A percentile compares a stretch with the other conserved stretches of the same genome.
Conservation (phyloP, 1,139 yeast species). For the Sugiyamaella xylanicola region DNA sequence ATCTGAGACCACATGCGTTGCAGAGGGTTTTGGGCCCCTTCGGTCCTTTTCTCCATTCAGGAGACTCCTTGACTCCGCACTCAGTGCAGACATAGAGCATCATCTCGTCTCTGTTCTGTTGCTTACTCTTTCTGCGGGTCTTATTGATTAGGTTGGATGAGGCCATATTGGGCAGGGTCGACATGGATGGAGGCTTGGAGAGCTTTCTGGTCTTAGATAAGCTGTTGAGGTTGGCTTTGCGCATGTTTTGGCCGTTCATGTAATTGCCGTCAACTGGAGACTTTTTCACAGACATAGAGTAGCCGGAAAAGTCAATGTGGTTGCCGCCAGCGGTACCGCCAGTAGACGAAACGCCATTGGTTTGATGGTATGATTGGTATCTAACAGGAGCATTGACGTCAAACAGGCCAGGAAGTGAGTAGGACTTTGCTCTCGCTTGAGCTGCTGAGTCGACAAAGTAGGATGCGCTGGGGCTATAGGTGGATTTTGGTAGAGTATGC, state of each 20-base stretch:
- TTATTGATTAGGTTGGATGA: constrained; percentile 11
- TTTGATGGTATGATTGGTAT: constrained; percentile 20
- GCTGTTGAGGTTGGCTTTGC: constrained; percentile 1
- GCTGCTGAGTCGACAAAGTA: constrained; percentile 25
- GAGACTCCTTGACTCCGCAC: constrained; percentile 68
- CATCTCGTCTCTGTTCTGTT: constrained; percentile 20
- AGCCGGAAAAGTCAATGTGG: constrained; percentile 32
- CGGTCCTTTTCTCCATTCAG: constrained; percentile 71
- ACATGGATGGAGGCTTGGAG: constrained; percentile 4
- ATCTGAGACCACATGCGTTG: constrained; percentile 67
- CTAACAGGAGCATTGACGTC: constrained; percentile 24
- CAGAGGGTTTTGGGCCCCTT: constrained; percentile 64
- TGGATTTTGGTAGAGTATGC: constrained; percentile 16
- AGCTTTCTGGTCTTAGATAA: neutral
- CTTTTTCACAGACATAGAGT: constrained; percentile 24
- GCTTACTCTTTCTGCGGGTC: constrained; percentile 21
- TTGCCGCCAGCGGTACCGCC: constrained; percentile 12
- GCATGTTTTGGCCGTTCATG: neutral
- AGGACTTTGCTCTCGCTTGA: constrained; percentile 29
- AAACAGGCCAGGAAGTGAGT: constrained; percentile 32
- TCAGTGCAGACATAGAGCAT: constrained; percentile 35
- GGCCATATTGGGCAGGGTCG: constrained; percentile 4
- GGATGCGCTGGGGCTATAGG: constrained; percentile 18
- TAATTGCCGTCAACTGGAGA: constrained; percentile 4
- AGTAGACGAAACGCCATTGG: constrained; percentile 1